Evolutionary conservation across 371 early-diverging fungal species (phyloP).

Genomic region (Sporodiniella umbellata): DNA sequence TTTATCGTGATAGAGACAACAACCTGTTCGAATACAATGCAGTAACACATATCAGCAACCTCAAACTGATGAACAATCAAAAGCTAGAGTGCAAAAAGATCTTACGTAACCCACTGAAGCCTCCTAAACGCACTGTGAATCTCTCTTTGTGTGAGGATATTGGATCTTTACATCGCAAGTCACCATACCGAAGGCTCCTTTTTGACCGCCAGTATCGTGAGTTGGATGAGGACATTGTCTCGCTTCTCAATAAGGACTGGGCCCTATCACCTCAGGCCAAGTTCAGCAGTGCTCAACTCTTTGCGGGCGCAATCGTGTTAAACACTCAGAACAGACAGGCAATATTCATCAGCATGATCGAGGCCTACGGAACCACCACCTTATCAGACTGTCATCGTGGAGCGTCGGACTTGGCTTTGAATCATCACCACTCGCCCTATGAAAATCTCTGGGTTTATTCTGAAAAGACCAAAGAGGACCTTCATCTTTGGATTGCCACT

Average conservation of each 20-base stretch:
- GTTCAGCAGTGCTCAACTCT: constrained; percentile 9
- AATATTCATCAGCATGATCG: constrained; percentile 23
- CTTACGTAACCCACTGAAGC: constrained; percentile 3
- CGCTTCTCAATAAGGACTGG: constrained; percentile 12
- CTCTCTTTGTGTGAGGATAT: background rate
- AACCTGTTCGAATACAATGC: background rate
- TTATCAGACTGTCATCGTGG: constrained; percentile 3
- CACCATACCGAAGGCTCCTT: constrained; percentile 1
- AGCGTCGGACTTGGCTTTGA: background rate
- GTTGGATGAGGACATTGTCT: background rate
- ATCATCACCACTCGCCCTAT: background rate
- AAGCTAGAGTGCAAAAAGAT: constrained; percentile 5
- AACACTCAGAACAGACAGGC: constrained; percentile 14
- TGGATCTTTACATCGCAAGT: constrained; percentile 1
- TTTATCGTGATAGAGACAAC: background rate
- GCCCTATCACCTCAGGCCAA: constrained; percentile 12
- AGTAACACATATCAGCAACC: background rate
- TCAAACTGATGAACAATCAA: background rate
- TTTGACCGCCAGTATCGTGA: background rate
- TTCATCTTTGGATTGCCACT: constrained; percentile 15
- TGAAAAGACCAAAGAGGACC: background rate
- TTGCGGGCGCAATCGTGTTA: constrained; percentile 15
- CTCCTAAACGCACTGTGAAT: background rate
- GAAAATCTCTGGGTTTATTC: background rate
- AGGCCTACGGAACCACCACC: constrained; percentile 20